These are phyloP conservation scores for Drosera capensis DNA, from an alignment of 148 eudicot species.

Conservation along the genomic window DNA sequence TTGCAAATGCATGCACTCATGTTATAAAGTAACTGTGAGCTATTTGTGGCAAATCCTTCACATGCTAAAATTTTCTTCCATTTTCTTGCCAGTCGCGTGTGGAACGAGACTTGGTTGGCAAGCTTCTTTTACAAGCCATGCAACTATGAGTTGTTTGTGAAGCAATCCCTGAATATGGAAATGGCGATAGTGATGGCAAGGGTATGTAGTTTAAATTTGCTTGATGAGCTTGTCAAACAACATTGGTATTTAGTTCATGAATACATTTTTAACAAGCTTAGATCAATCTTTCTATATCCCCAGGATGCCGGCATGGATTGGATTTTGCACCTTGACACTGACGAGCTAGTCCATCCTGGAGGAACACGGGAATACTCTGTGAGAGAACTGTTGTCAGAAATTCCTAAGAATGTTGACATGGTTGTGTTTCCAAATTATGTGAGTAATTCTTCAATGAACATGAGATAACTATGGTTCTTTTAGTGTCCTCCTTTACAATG, in stretches of 20 bases:
- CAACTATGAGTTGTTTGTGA: slow-evolving; percentile 88
- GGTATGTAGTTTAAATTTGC: slow-evolving; percentile 21
- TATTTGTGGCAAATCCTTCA: not conserved
- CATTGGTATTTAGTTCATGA: not conserved
- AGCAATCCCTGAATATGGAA: slow-evolving; percentile 90
- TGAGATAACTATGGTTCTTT: not conserved
- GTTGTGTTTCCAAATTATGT: slow-evolving; percentile 89
- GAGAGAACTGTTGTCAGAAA: slow-evolving; percentile 63
- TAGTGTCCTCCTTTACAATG: too few relatives aligned
- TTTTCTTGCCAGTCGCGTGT: slow-evolving; percentile 47
- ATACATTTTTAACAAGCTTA: not conserved
- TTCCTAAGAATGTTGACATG: slow-evolving; percentile 80
- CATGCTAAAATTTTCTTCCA: not conserved
- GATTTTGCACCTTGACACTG: slow-evolving; percentile 93
- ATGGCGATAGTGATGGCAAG: slow-evolving; percentile 93
- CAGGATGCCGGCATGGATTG: slow-evolving; percentile 78
- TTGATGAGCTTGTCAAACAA: not conserved
- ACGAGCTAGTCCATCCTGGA: slow-evolving; percentile 80
- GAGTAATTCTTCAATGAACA: slow-evolving; percentile 14
- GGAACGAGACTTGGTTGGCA: slow-evolving; percentile 94
- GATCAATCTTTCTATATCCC: not conserved
- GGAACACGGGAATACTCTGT: slow-evolving; percentile 81
- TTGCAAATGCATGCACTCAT: not conserved
- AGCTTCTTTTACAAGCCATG: slow-evolving; percentile 96
- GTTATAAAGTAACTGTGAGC: not conserved